phyloP scores from a whole-genome alignment of 495 filamentous ascomycete species.

The Penicillium cataractarum region DNA sequence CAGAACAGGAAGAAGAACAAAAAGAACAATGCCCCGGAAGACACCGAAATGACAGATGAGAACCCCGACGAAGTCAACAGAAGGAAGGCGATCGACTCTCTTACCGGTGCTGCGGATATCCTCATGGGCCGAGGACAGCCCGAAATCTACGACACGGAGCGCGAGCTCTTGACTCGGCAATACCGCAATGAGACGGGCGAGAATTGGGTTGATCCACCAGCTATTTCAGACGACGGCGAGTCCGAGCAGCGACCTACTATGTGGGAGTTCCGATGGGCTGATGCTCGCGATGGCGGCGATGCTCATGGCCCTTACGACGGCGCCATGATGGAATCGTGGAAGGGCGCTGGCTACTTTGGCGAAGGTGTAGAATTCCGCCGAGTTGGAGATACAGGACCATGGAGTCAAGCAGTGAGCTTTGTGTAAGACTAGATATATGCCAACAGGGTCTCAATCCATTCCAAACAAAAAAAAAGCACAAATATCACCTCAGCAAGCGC shows the following conservation, averaged over 20 bases:
- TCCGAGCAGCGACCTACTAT: conserved; percentile 44
- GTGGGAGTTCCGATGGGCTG: conserved; percentile 94
- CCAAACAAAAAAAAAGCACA: conserved; percentile 36
- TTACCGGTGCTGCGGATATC: conserved; percentile 88
- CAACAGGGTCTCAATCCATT: conserved; percentile 26
- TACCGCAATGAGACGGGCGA: conserved; percentile 89
- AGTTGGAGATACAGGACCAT: conserved; percentile 59
- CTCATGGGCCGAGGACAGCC: conserved; percentile 78
- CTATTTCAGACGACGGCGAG: conserved; percentile 26
- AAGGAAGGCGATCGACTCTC: conserved; percentile 71
- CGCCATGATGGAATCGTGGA: conserved; percentile 84
- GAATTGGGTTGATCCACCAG: conserved; percentile 74
- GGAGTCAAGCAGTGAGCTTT: conserved; percentile 67
- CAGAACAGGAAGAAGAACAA: conserved; percentile 61
- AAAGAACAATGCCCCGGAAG: conserved; percentile 58
- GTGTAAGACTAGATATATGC: conserved; percentile 43
- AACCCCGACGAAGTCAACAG: conserved; percentile 72
- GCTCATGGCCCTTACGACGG: conserved; percentile 87
- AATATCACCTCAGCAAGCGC: conserved; percentile 40
- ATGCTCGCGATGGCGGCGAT: conserved; percentile 78
- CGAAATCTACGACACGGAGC: conserved; percentile 86
- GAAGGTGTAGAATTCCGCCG: conserved; percentile 87
- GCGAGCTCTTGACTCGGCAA: conserved; percentile 82
- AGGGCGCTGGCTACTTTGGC: conserved; percentile 88
- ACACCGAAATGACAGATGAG: conserved; percentile 72